phyloP scores from a whole-genome alignment of 2,329 filamentous ascomycete genomes.

The Colletotrichum echinochloae region DNA sequence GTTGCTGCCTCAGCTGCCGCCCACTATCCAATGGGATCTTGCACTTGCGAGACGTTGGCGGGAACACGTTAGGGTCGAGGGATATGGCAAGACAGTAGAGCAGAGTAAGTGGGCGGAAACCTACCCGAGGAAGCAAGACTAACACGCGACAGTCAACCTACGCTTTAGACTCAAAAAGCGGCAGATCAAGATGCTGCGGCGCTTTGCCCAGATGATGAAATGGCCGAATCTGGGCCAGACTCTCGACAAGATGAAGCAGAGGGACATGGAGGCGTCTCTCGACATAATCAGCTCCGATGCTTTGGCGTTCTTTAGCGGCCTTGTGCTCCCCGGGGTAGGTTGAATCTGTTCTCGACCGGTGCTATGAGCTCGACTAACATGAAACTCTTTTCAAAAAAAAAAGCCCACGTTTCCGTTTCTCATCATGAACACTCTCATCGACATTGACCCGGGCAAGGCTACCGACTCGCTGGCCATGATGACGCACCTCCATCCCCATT shows the following conservation, averaged over 20 bases:
- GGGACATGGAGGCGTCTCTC: conserved; percentile 68
- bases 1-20: conserved; percentile 73
- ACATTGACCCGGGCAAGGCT: conserved; percentile 77
- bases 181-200: conserved; percentile 76
- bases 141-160: conserved; percentile 63
- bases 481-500: conserved; percentile 75
- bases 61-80: conserved; percentile 75
- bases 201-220: conserved; percentile 78
- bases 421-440: conserved; percentile 82
- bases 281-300: conserved; percentile 75
- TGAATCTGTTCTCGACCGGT: not conserved
- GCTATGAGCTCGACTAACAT: conserved; percentile 12
- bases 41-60: conserved; percentile 80
- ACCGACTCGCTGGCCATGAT: conserved; percentile 74
- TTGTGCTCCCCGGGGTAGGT: conserved; percentile 77
- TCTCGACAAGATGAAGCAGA: conserved; percentile 70
- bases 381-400: conserved; percentile 50
- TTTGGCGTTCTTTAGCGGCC: conserved; percentile 82
- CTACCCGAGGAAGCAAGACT: not conserved
- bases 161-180: conserved; percentile 73
- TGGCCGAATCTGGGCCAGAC: conserved; percentile 80
- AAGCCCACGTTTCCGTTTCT: conserved; percentile 76
- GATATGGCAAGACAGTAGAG: conserved; percentile 65
- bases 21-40: conserved; percentile 78
- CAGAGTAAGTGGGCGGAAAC: conserved; percentile 55